phyloP scores from a whole-genome alignment of 129 eudicot genomes.

The Erigeron canadensis region DNA sequence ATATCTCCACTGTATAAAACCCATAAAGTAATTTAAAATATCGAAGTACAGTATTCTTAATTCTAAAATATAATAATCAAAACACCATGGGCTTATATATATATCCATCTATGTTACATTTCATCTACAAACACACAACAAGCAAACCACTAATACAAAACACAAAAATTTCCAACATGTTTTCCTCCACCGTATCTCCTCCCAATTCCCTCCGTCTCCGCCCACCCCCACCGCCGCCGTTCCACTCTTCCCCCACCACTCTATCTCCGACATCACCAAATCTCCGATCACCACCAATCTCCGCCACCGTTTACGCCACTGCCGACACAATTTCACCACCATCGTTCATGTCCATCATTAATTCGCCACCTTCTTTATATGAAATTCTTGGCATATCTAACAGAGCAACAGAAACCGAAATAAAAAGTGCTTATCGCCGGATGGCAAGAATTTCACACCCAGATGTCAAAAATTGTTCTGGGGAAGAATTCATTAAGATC shows the following conservation, averaged over 20 bases:
- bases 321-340: conserved; percentile 27
- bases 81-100: no score
- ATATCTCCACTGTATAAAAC: no score
- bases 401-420: conserved; percentile 40
- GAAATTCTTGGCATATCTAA: conserved; percentile 41
- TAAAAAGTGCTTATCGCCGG: conserved; percentile 53
- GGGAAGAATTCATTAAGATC: conserved; percentile 53
- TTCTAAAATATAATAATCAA: no score
- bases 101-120: no score
- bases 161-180: no score
- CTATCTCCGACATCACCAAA: conserved; percentile 26
- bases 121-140: no score
- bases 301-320: conserved; percentile 38
- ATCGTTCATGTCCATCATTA: conserved; percentile 13
- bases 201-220: conserved; percentile 37
- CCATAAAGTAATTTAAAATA: no score
- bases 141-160: no score
- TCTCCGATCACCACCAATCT: conserved; percentile 35
- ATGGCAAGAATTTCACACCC: conserved; percentile 48
- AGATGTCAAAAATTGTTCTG: conserved; percentile 40
- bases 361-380: conserved; percentile 45
- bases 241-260: conserved; percentile 11
- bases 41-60: no score
- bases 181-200: conserved; percentile 19
- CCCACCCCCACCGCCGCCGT: conserved; percentile 27